A percentile compares a stretch with the other conserved stretches of the same genome.
phyloP scores from a whole-genome alignment of 345 rosid species.

The Eucalyptus virginea region DNA sequence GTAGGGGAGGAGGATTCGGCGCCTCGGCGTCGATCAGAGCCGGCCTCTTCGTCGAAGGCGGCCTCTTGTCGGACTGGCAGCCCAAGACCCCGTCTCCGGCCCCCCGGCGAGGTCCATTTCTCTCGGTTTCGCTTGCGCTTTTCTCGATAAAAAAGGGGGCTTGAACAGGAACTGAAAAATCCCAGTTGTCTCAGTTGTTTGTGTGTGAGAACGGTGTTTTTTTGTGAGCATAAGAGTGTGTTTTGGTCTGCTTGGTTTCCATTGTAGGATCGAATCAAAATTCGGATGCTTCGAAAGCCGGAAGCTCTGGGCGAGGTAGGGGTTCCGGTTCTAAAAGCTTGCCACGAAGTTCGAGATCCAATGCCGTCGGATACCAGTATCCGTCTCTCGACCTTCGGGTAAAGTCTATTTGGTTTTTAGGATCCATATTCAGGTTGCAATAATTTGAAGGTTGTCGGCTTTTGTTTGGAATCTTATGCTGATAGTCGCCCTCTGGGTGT shows the following conservation, averaged over 20 bases:
- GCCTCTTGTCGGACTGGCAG: slow-evolving; percentile 57
- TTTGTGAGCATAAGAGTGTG: not conserved
- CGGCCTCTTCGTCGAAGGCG: slow-evolving; percentile 68
- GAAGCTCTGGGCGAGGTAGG: slow-evolving; percentile 23
- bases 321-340: slow-evolving; percentile 30
- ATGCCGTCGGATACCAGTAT: slow-evolving; percentile 30
- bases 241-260: not conserved
- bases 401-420: not conserved
- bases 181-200: not conserved
- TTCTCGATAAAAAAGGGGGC: not conserved
- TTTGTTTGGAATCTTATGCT: not conserved
- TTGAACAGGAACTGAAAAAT: not conserved
- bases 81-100: slow-evolving; percentile 10
- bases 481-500: not conserved
- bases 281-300: slow-evolving; percentile 8
- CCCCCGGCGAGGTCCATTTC: slow-evolving; percentile 18
- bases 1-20: not conserved
- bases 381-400: slow-evolving; percentile 42
- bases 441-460: not conserved
- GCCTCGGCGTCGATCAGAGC: slow-evolving; percentile 11
- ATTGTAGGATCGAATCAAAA: slow-evolving; percentile 17
- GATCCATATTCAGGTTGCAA: not conserved
- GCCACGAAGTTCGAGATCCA: slow-evolving; percentile 12
- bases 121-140: not conserved
- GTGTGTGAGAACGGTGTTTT: not conserved